Percentiles rank a stretch among this genome's conserved stretches.
Conservation (phyloP, 345 rosid genomes). For the Angophora floribunda region DNA sequence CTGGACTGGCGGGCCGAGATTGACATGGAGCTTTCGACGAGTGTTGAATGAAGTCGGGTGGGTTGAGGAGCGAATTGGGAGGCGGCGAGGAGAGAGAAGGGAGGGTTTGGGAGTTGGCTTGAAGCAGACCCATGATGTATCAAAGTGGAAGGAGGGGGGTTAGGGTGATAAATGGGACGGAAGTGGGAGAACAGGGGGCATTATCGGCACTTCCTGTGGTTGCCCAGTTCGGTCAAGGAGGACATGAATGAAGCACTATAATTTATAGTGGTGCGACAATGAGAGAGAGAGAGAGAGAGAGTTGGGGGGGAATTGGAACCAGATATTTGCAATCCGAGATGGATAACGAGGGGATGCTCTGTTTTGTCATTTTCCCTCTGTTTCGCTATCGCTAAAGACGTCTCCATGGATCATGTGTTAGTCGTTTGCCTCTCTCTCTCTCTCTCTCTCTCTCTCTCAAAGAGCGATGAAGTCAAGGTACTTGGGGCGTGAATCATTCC, state of each 20-base stretch:
- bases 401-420: not conserved
- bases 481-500: not conserved
- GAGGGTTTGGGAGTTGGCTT: not conserved
- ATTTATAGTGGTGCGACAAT: not conserved
- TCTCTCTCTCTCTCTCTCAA: not conserved
- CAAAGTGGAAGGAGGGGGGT: not conserved
- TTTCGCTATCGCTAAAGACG: not conserved
- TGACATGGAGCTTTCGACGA: not conserved
- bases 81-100: not conserved
- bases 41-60: not conserved
- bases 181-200: not conserved
- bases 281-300: not conserved
- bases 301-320: not conserved
- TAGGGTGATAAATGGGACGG: not conserved
- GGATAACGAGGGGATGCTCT: not conserved
- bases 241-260: not conserved
- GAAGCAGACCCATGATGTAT: not conserved
- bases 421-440: not conserved
- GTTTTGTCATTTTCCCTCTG: not conserved
- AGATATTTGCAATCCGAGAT: not conserved
- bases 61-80: not conserved
- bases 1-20: not conserved
- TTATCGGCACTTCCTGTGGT: not conserved
- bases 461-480: not conserved
- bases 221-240: not conserved